Conservation (phyloP, 129 eudicot genomes). For the Flaveria robusta region DNA sequence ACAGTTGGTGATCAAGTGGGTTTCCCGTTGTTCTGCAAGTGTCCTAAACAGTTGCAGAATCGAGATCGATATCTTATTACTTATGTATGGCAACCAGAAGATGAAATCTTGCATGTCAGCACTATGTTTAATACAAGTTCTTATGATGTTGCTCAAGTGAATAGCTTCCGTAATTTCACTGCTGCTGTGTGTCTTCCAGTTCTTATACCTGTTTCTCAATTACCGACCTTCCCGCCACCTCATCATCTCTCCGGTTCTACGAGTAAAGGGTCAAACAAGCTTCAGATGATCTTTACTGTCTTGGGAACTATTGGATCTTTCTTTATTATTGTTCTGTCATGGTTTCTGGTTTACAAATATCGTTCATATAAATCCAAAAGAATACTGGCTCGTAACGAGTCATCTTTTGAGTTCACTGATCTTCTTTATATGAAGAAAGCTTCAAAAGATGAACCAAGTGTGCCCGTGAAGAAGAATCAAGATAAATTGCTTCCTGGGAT, state of each 20-base stretch:
- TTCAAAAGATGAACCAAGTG: conserved; percentile 35
- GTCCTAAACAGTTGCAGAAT: conserved; percentile 44
- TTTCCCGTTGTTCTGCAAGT: conserved; percentile 76
- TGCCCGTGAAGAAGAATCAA: conserved; percentile 42
- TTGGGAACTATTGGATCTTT: conserved; percentile 39
- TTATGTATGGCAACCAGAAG: conserved; percentile 82
- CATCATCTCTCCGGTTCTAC: conserved; percentile 22
- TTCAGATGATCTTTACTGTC: conserved; percentile 20
- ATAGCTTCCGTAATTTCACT: conserved; percentile 58
- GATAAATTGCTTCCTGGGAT: conserved; percentile 70
- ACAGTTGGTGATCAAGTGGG: conserved; percentile 55
- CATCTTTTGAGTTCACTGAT: conserved; percentile 51
- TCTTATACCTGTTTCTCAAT: conserved; percentile 52
- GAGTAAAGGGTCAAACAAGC: conserved; percentile 30
- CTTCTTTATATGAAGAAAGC: conserved; percentile 42
- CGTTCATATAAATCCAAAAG: conserved; percentile 35
- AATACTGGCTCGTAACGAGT: conserved; percentile 41
- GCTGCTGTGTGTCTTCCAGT: conserved; percentile 70
- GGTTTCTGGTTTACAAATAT: conserved; percentile 31
- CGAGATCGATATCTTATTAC: conserved; percentile 51
- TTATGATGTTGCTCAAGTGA: conserved; percentile 43
- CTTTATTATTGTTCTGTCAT: conserved; percentile 34
- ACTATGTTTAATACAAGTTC: conserved; percentile 50
- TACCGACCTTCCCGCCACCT: conserved; percentile 48
- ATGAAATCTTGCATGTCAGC: conserved; percentile 51